Conservation (phyloP, 1,284 basidiomycete genomes). For the Austroboletus novae-zelandiae region DNA sequence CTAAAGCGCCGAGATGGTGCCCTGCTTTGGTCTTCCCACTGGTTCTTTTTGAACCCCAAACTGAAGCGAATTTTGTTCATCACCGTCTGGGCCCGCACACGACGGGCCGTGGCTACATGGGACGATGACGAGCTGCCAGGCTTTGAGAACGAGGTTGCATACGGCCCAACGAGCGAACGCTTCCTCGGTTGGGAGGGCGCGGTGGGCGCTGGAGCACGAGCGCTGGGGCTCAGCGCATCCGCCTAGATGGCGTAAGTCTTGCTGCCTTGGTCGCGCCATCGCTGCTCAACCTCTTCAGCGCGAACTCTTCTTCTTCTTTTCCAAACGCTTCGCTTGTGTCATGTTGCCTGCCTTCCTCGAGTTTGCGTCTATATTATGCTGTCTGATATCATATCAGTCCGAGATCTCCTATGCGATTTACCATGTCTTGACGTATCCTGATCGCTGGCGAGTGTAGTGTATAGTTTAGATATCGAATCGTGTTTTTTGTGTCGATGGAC, state of each 20-base stretch:
- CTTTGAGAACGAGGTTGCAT: slow-evolving; percentile 30
- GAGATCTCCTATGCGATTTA: slow-evolving; percentile 8
- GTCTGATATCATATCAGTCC: slow-evolving; percentile 19
- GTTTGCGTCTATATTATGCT: neutral
- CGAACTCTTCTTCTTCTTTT: too few species aligned
- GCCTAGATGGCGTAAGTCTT: slow-evolving; percentile 27
- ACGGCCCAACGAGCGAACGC: slow-evolving; percentile 44
- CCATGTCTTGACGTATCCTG: slow-evolving; percentile 14
- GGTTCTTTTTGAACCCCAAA: slow-evolving; percentile 96
- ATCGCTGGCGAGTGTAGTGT: slow-evolving; percentile 18
- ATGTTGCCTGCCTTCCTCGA: too few species aligned
- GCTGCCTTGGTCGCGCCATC: slow-evolving; percentile 1
- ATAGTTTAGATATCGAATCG: slow-evolving; percentile 1
- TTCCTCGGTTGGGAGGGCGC: slow-evolving; percentile 78
- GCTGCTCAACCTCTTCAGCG: slow-evolving; percentile 17
- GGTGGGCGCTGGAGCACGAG: slow-evolving; percentile 71
- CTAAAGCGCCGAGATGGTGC: slow-evolving; percentile 59
- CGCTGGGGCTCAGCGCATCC: slow-evolving; percentile 53
- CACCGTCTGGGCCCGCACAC: slow-evolving; percentile 88
- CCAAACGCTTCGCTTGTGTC: neutral
- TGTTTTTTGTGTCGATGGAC: too few species aligned
- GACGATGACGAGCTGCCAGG: slow-evolving; percentile 40
- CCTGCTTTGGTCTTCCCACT: slow-evolving; percentile 94
- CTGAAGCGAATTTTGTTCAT: slow-evolving; percentile 92
- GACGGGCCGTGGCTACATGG: slow-evolving; percentile 54